Conservation (phyloP, 2,329 filamentous ascomycete species). For the Sclerotinia minor region DNA sequence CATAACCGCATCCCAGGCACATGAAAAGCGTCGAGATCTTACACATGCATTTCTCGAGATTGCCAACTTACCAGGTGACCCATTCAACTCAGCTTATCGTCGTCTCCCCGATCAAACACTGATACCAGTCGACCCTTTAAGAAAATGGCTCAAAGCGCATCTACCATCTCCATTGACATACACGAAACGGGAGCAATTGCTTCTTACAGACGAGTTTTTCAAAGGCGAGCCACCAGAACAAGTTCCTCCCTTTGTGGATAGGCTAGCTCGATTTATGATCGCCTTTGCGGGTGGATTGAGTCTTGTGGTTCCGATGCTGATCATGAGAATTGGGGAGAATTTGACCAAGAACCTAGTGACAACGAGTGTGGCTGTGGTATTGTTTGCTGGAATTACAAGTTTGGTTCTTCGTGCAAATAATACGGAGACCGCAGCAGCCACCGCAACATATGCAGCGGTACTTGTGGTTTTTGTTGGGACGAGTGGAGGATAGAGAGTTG, state of each 20-base stretch:
- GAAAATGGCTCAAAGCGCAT: neutral
- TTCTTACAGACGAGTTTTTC: neutral
- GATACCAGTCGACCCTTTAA: neutral
- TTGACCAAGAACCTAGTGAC: neutral
- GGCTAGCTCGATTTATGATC: neutral
- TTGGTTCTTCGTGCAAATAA: neutral
- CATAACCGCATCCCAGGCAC: neutral
- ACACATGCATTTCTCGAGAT: conserved; percentile 1
- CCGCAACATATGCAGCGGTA: neutral
- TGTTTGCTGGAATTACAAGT: conserved; percentile 9
- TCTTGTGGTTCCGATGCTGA: neutral
- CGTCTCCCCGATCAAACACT: neutral
- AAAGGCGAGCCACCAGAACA: conserved; percentile 2
- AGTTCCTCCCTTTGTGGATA: conserved; percentile 1
- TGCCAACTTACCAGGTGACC: neutral
- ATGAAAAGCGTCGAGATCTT: neutral
- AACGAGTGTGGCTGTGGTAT: neutral
- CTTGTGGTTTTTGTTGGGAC: conserved; percentile 5
- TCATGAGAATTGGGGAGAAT: conserved; percentile 9
- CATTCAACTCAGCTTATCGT: neutral
- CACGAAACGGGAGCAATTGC: neutral
- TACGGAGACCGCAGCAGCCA: neutral
- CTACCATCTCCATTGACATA: neutral
- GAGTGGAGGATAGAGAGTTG: neutral
- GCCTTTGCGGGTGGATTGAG: neutral